These are phyloP conservation scores for Chaetoceros muelleri DNA, from an alignment of 108 stramenopile genomes.

Conservation along the genomic window DNA sequence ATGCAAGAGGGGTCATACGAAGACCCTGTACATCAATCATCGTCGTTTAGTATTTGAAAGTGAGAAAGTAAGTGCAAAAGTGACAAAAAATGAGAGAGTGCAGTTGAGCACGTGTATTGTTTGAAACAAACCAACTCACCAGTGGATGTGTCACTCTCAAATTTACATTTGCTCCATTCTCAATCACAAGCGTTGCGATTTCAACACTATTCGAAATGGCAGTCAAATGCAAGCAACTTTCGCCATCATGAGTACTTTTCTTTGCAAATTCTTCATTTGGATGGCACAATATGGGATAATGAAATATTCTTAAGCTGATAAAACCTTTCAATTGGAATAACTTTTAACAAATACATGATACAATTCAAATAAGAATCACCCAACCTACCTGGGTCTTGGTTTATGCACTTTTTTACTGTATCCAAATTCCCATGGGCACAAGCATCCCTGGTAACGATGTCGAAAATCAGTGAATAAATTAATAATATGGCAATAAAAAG, in stretches of 20 bases:
- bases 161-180: background rate
- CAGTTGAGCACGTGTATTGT: background rate
- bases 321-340: too few relatives aligned
- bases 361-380: background rate
- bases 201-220: background rate
- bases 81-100: too few relatives aligned
- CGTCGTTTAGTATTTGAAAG: too few relatives aligned
- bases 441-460: background rate
- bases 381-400: background rate
- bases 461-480: too few relatives aligned
- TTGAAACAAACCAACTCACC: background rate
- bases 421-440: background rate
- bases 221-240: background rate
- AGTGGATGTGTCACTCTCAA: background rate
- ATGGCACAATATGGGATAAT: background rate
- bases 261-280: background rate
- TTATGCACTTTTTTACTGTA: background rate
- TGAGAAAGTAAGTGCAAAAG: too few relatives aligned
- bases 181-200: background rate
- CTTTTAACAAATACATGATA: too few relatives aligned
- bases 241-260: background rate
- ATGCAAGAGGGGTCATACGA: conserved; percentile 34
- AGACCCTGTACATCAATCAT: too few relatives aligned
- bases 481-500: too few relatives aligned
- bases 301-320: too few relatives aligned